phyloP scores from a whole-genome alignment of 1,139 yeast species.

The Geotrichum siamense region DNA sequence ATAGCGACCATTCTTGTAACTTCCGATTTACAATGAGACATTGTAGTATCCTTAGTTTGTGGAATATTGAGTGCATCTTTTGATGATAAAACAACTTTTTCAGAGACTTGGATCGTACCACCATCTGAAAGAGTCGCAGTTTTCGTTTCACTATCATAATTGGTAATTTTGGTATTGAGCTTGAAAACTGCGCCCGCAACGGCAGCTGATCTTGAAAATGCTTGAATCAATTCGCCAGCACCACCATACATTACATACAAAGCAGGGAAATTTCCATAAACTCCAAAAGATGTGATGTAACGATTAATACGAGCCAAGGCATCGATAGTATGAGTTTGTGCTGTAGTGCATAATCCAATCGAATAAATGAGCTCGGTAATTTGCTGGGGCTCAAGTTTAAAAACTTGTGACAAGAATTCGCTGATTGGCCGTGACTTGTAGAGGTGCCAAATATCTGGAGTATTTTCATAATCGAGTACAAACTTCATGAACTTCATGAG shows the following conservation, averaged over 20 bases:
- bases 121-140: conserved; percentile 75
- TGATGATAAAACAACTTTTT: conserved; percentile 49
- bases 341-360: conserved; percentile 66
- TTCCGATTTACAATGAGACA: conserved; percentile 35
- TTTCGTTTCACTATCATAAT: conserved; percentile 58
- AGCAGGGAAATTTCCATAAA: conserved; percentile 91
- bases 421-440: conserved; percentile 52
- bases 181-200: conserved; percentile 96
- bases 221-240: conserved; percentile 93
- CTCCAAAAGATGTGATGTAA: conserved; percentile 78
- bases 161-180: conserved; percentile 56
- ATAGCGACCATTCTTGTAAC: conserved; percentile 72
- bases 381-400: conserved; percentile 67
- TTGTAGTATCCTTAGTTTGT: conserved; percentile 37
- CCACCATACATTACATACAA: conserved; percentile 91
- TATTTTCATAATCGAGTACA: conserved; percentile 57
- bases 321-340: conserved; percentile 56
- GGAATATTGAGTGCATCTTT: conserved; percentile 42
- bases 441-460: conserved; percentile 43
- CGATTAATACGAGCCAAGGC: conserved; percentile 78
- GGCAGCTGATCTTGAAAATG: conserved; percentile 95
- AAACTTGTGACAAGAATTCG: conserved; percentile 52
- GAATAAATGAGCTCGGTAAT: conserved; percentile 76
- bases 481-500: conserved; percentile 92
- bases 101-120: conserved; percentile 62